Evolutionary conservation across 2,329 filamentous ascomycete species (phyloP), one percentile per base, ranked within the genome.

Genomic region (Ploettnerulaceae sp.): DNA sequence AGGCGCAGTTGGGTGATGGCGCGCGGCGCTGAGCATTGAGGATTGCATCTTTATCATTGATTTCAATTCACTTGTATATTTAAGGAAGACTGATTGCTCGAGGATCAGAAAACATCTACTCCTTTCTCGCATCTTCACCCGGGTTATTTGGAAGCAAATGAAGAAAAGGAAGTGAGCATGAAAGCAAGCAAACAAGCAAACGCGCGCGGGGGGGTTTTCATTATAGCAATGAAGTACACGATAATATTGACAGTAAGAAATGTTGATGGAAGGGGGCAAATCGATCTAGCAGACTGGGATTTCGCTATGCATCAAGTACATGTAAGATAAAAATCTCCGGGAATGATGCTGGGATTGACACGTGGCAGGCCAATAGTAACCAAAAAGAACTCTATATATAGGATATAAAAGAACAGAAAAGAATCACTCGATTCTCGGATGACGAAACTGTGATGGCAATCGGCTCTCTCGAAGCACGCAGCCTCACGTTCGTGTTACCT

Each of bases 301-400:
- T 12, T 20, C 36, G 34, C 24, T 39, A 29, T 47, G 35, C 32
- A 34, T 45, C 35, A 47, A 47, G 48, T n/a, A 29, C 14, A n/a
- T n/a, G 26, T 35, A 41, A 51, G 45, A 41, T 26, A 25, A 28
- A 37, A 42, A 47, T 44, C 20, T 45, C 45, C 48, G 39, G n/a
- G 18, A 38, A 28, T 14, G 37, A 32, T 41, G 33, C 24, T 39
- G 24, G 36, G 45, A 29, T 15, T 26, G 45, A 52, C 49, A 52
- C 49, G 49, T 52, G 49, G 49, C 49, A 47, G 46, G 22, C 43
- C 26, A 52, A 43, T 33, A 42, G 22, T 33, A 51, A 29, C 4
- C 7, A 34, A 38, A 38, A 52, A 52, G 39, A 40, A 36, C 15
- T 29, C 48, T 51, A 48, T 42, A 41, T 45, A 49, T 43, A 48